Percentiles rank a stretch among this genome's conserved stretches.
Conservation (phyloP, 1,284 basidiomycete genomes). For the Chalciporus sp. region DNA sequence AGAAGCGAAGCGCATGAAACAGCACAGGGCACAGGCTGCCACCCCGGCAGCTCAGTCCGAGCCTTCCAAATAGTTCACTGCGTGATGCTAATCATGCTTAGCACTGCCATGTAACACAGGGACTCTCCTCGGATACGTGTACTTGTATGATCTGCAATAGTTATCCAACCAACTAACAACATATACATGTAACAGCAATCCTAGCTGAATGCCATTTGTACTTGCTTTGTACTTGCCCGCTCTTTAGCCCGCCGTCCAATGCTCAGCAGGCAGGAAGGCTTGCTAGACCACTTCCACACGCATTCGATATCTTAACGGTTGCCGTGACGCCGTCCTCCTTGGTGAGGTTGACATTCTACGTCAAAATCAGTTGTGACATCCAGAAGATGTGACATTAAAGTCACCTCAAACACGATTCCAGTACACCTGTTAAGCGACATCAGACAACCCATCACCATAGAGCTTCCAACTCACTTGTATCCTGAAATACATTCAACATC, state of each 20-base stretch:
- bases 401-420: conserved; percentile 11
- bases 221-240: not conserved
- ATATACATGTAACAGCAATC: not conserved
- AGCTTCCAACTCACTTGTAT: not conserved
- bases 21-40: conserved; percentile 47
- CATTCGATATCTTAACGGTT: conserved; percentile 1
- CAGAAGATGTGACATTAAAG: not conserved
- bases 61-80: conserved; percentile 7
- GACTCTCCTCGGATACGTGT: not conserved
- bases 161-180: not conserved
- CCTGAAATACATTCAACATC: not conserved
- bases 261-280: conserved; percentile 1
- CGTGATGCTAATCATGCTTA: not conserved
- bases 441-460: not conserved
- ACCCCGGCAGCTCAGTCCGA: conserved; percentile 11
- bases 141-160: conserved; percentile 15
- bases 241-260: too few species aligned
- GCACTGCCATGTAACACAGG: not conserved
- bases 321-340: not conserved
- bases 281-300: conserved; percentile 1
- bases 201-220: not conserved
- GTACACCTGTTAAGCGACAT: conserved; percentile 4
- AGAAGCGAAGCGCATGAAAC: conserved; percentile 79
- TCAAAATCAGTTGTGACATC: not conserved
- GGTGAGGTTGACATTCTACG: conserved; percentile 2